phyloP scores from a whole-genome alignment of 1,139 yeast species.

The Magnusiomyces magnusii region DNA sequence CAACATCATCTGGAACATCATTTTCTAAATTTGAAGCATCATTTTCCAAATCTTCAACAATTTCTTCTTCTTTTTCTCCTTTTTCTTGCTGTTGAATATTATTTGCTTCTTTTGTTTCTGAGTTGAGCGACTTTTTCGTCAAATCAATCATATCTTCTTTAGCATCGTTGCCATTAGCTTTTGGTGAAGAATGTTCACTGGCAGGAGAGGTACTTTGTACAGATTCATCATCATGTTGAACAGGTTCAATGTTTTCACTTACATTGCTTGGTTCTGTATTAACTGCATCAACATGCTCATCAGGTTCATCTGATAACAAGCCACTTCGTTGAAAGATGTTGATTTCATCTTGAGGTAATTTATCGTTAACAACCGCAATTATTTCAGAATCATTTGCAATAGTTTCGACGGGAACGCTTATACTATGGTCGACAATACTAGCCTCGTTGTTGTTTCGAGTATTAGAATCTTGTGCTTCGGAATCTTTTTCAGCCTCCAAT shows the following conservation, averaged over 20 bases:
- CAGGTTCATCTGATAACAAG: not conserved
- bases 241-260: not conserved
- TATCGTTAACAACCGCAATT: no score
- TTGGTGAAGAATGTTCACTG: not conserved
- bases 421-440: no score
- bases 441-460: no score
- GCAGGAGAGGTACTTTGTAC: no score
- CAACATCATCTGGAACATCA: not conserved
- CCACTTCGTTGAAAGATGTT: no score
- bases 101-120: not conserved
- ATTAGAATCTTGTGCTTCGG: no score
- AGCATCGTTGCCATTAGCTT: not conserved
- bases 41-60: no score
- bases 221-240: not conserved
- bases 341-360: no score
- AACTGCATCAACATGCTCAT: not conserved
- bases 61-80: not conserved
- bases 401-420: no score
- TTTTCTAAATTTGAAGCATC: no score
- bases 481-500: no score
- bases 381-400: no score
- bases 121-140: not conserved
- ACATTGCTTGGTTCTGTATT: not conserved
- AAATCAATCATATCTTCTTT: not conserved
- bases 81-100: not conserved